Evolutionary conservation across 108 stramenopile genomes (phyloP).

Genomic region (Hondaea fermentalgiana): DNA sequence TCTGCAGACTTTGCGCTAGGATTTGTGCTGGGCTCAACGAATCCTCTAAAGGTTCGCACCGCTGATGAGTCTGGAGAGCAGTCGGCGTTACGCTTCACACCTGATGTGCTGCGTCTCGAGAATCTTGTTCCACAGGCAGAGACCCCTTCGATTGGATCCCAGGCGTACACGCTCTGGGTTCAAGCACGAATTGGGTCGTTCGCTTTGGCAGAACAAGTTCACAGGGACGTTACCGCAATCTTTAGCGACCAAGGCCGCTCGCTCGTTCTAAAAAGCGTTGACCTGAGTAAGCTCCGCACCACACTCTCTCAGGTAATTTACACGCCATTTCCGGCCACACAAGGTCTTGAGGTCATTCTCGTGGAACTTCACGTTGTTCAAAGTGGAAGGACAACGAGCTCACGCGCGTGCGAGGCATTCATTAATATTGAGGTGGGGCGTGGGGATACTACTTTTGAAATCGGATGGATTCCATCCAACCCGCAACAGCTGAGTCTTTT

Average conservation of each 20-base stretch:
- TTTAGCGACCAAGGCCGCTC: neutral
- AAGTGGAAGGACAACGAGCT: neutral
- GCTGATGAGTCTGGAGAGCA: no score
- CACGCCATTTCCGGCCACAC: neutral
- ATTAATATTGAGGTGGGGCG: neutral
- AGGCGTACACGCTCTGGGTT: neutral
- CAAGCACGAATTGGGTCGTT: neutral
- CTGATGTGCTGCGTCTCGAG: neutral
- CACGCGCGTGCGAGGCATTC: neutral
- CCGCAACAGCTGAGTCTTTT: neutral
- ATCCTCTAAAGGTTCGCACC: neutral
- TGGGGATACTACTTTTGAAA: neutral
- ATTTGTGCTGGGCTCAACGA: neutral
- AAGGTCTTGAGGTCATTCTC: neutral
- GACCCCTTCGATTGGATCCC: neutral
- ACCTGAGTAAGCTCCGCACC: neutral
- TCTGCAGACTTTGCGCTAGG: neutral
- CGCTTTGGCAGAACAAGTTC: neutral
- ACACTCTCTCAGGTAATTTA: neutral
- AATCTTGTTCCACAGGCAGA: neutral
- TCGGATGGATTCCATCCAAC: neutral
- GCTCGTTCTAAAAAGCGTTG: neutral
- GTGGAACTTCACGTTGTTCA: neutral
- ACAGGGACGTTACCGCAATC: neutral
- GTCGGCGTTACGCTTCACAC: neutral